A percentile compares a stretch with the other conserved stretches of the same genome.
Evolutionary conservation across 2,329 filamentous ascomycete species (phyloP).

Genomic region (Talaromyces sp.): DNA sequence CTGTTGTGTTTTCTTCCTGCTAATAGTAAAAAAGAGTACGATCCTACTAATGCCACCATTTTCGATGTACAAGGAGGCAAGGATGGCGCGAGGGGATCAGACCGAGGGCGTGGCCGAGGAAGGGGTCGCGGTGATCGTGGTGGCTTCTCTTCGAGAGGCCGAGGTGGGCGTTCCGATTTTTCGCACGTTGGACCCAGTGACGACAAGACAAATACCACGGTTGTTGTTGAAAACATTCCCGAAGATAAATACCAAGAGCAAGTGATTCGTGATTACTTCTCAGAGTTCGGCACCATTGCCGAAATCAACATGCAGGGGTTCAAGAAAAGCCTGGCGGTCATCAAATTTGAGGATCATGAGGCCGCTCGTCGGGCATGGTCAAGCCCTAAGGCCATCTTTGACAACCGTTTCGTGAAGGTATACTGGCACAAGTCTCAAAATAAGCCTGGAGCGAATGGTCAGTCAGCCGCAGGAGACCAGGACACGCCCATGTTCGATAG

Average conservation of each 20-base stretch:
- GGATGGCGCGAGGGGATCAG: conserved; percentile 20
- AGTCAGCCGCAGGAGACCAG: conserved; percentile 20
- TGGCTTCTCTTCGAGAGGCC: conserved; percentile 35
- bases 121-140: conserved; percentile 42
- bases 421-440: conserved; percentile 53
- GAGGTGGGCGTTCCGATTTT: conserved; percentile 46
- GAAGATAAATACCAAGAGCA: conserved; percentile 53
- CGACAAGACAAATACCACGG: conserved; percentile 50
- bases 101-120: conserved; percentile 34
- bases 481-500: conserved; percentile 47
- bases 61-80: conserved; percentile 24
- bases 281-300: conserved; percentile 52
- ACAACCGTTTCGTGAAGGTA: conserved; percentile 61
- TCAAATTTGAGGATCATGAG: conserved; percentile 50
- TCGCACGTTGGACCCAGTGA: conserved; percentile 49
- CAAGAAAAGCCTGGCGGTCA: conserved; percentile 50
- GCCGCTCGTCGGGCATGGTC: conserved; percentile 53
- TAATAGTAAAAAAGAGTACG: conserved; percentile 43
- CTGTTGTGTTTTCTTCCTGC: not conserved
- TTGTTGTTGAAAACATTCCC: conserved; percentile 59
- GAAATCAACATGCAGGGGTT: conserved; percentile 52
- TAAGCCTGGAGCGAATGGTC: conserved; percentile 28
- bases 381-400: conserved; percentile 59
- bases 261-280: conserved; percentile 53
- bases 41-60: conserved; percentile 48